These are phyloP conservation scores for Pseudocercospora pini-densiflorae DNA, from an alignment of 2,329 filamentous ascomycete species.

Conservation along the genomic window DNA sequence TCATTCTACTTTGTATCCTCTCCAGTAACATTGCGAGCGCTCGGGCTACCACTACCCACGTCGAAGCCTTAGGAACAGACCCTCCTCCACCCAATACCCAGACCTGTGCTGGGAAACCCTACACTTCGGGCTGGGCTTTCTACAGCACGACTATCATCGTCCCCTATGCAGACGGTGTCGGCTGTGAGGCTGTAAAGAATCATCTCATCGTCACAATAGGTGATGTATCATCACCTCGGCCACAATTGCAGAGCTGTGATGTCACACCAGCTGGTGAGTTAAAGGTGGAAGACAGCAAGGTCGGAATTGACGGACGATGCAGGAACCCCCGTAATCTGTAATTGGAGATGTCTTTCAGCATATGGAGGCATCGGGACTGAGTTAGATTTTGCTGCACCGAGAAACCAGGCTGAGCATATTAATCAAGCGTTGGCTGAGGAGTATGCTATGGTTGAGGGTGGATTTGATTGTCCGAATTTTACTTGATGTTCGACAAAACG, in stretches of 20 bases:
- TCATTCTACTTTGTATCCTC: neutral
- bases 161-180: neutral
- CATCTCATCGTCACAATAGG: neutral
- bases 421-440: neutral
- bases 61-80: neutral
- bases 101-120: neutral
- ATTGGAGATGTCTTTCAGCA: slow-evolving; percentile 2
- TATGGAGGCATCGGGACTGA: neutral
- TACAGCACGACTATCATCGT: slow-evolving; percentile 2
- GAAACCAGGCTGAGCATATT: neutral
- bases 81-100: neutral
- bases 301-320: neutral
- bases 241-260: neutral
- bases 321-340: neutral
- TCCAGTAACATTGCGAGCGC: neutral
- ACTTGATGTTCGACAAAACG: neutral
- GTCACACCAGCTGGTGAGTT: neutral
- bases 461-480: slow-evolving; percentile 3
- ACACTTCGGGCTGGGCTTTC: neutral
- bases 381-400: neutral
- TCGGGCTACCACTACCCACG: neutral
- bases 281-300: neutral
- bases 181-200: neutral
- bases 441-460: neutral
- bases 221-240: neutral